Percentiles rank a stretch among this genome's conserved stretches.
phyloP scores from a whole-genome alignment of 371 early-diverging fungal genomes.

The Dinochytrium kinnereticum region DNA sequence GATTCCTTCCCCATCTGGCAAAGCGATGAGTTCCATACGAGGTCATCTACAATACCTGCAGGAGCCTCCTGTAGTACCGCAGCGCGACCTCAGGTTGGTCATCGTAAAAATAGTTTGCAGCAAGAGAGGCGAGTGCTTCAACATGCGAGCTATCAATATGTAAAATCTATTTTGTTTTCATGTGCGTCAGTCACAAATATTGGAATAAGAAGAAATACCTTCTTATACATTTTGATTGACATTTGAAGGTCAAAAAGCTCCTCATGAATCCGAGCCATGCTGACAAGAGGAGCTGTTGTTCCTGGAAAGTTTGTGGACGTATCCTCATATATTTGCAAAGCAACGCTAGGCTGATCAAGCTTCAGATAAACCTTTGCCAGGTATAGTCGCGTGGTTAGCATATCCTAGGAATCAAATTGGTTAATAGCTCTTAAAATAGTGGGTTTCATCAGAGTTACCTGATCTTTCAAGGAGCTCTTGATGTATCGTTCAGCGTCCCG shows the following conservation, averaged over 20 bases:
- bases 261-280: constrained; percentile 29
- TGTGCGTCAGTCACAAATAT: not conserved
- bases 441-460: constrained; percentile 15
- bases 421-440: not conserved
- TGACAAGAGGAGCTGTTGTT: constrained; percentile 2
- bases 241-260: constrained; percentile 18
- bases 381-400: constrained; percentile 26
- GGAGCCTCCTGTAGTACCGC: constrained; percentile 30
- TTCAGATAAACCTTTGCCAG: constrained; percentile 25
- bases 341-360: constrained; percentile 24
- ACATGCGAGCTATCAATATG: constrained; percentile 23
- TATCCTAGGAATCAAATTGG: constrained; percentile 20
- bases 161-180: constrained; percentile 18
- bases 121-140: constrained; percentile 35
- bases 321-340: constrained; percentile 20
- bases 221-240: constrained; percentile 20
- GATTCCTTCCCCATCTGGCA: constrained; percentile 16
- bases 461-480: constrained; percentile 27
- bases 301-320: constrained; percentile 13
- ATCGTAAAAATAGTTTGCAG: constrained; percentile 27
- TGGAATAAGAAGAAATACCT: not conserved
- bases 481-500: constrained; percentile 36
- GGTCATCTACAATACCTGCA: constrained; percentile 18
- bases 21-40: not conserved
- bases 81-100: constrained; percentile 38